phyloP scores from a whole-genome alignment of 495 filamentous ascomycete species.

The Mycothermus thermophilus region DNA sequence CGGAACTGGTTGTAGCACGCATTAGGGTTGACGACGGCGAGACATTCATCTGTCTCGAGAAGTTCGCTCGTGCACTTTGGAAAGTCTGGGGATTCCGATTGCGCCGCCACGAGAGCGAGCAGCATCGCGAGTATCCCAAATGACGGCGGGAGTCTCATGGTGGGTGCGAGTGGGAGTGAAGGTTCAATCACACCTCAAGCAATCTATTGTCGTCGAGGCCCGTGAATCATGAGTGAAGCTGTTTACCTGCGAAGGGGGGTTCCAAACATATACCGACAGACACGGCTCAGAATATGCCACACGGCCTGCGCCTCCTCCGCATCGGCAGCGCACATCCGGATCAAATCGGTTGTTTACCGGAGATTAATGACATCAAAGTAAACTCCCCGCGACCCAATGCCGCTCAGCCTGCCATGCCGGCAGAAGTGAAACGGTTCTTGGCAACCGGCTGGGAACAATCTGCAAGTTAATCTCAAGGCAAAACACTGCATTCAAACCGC shows the following conservation, averaged over 20 bases:
- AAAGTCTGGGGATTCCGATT: constrained; percentile 13
- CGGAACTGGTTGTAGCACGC: constrained; percentile 34
- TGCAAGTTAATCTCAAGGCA: no score
- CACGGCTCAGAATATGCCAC: constrained; percentile 1
- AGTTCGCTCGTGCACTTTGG: constrained; percentile 24
- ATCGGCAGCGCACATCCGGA: background rate
- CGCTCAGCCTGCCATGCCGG: background rate
- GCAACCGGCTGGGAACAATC: background rate
- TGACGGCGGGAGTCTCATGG: no score
- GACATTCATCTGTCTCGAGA: constrained; percentile 25
- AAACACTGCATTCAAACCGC: no score
- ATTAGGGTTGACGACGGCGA: constrained; percentile 28
- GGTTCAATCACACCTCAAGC: no score
- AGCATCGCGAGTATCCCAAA: no score
- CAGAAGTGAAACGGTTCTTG: background rate
- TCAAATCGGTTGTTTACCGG: constrained; percentile 4
- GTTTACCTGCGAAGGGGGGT: no score
- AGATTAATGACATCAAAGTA: constrained; percentile 1
- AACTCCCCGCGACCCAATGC: background rate
- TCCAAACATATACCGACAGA: constrained; percentile 1
- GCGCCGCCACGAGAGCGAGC: no score
- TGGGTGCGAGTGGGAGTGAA: no score
- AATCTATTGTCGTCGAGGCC: no score
- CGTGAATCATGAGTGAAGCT: no score
- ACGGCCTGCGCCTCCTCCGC: background rate